phyloP scores from a whole-genome alignment of 148 eudicot genomes.

The Amaranthus cruentus region DNA sequence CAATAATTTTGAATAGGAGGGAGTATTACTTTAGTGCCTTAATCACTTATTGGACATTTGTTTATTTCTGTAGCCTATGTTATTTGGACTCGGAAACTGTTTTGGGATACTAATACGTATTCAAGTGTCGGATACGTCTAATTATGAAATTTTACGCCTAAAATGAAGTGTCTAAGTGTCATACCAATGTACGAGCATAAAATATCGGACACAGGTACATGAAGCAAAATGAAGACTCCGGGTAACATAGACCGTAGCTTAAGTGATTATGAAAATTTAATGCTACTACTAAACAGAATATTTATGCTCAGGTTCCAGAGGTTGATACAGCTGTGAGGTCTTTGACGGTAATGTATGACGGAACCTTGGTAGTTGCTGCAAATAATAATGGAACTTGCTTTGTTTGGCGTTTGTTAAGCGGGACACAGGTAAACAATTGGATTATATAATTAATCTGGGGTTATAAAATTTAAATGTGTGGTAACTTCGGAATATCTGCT shows the following conservation, averaged over 20 bases:
- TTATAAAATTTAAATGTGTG: background rate
- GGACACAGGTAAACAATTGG: slow-evolving; percentile 61
- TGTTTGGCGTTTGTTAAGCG: slow-evolving; percentile 90
- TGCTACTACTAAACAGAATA: slow-evolving; percentile 10
- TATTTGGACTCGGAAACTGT: too few relatives aligned
- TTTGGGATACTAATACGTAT: too few relatives aligned
- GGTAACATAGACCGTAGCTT: background rate
- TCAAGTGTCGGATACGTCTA: too few relatives aligned
- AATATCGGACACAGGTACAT: too few relatives aligned
- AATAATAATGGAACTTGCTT: slow-evolving; percentile 90
- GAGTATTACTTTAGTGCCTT: too few relatives aligned
- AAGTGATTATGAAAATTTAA: background rate
- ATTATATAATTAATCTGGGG: background rate
- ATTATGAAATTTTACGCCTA: too few relatives aligned
- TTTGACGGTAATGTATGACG: slow-evolving; percentile 97
- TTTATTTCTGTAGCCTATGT: too few relatives aligned
- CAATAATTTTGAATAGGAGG: too few relatives aligned
- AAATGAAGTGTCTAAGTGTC: too few relatives aligned
- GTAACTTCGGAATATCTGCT: slow-evolving; percentile 17
- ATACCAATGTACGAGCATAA: too few relatives aligned
- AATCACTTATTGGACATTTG: too few relatives aligned
- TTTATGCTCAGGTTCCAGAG: slow-evolving; percentile 78
- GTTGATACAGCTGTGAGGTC: slow-evolving; percentile 97
- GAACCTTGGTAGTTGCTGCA: slow-evolving; percentile 96
- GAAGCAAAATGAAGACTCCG: too few relatives aligned